Conservation (phyloP, 805 yeast genomes). For the Metschnikowia cerradonensis region DNA sequence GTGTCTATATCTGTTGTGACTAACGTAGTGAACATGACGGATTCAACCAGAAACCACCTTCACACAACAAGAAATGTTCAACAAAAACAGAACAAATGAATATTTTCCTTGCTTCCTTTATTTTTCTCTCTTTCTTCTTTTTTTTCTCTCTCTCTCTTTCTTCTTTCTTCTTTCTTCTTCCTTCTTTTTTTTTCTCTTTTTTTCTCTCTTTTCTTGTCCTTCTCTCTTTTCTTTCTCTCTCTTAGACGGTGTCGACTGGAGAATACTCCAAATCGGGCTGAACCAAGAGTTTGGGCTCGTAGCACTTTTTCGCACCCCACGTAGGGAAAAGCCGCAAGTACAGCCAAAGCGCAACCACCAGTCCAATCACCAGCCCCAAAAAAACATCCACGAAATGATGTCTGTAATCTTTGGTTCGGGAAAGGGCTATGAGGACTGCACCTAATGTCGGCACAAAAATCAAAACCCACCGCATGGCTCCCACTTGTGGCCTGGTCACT, state of each 20-base stretch:
- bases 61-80: too few species aligned
- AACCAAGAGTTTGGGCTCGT: conserved; percentile 33
- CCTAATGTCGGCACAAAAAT: conserved; percentile 55
- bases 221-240: neutral
- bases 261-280: conserved; percentile 12
- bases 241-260: conserved; percentile 12
- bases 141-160: too few species aligned
- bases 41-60: too few species aligned
- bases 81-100: too few species aligned
- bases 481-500: conserved; percentile 42
- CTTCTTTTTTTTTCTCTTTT: too few species aligned
- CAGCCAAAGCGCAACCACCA: conserved; percentile 52
- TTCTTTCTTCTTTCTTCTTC: too few species aligned
- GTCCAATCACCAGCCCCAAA: conserved; percentile 69
- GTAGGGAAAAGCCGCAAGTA: conserved; percentile 53
- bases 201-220: too few species aligned
- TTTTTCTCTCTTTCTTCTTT: too few species aligned
- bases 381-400: conserved; percentile 88
- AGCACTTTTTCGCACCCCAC: conserved; percentile 28
- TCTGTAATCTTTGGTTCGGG: conserved; percentile 88
- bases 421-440: conserved; percentile 74
- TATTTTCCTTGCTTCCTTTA: too few species aligned
- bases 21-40: too few species aligned
- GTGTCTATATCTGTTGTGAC: too few species aligned
- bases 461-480: conserved; percentile 60